Evolutionary conservation across 2,329 filamentous ascomycete genomes (phyloP).

Genomic region (Thelonectria discophora): DNA sequence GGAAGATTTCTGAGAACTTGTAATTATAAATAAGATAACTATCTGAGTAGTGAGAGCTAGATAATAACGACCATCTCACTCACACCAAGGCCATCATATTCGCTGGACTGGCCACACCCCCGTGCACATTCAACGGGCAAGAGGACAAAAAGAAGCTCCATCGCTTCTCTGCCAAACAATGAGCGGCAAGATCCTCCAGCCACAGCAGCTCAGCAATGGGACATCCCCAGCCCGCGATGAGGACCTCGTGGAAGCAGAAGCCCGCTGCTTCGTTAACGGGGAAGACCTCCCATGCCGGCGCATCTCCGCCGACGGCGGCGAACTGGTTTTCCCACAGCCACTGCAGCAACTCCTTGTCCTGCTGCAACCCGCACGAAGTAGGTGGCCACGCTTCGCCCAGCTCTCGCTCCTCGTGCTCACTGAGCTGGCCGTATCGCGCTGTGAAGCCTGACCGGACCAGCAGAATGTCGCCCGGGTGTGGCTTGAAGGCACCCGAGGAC

Average conservation of each 20-base stretch:
- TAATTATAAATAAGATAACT: background rate
- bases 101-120: slow-evolving; percentile 18
- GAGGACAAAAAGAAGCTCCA: slow-evolving; percentile 23
- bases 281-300: slow-evolving; percentile 17
- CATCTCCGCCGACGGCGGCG: slow-evolving; percentile 18
- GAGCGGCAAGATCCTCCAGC: slow-evolving; percentile 11
- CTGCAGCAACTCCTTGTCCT: slow-evolving; percentile 12
- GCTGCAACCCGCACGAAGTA: slow-evolving; percentile 17
- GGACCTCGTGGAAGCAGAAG: slow-evolving; percentile 18
- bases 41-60: background rate
- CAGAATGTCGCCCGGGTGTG: slow-evolving; percentile 8
- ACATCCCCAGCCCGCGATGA: slow-evolving; percentile 21
- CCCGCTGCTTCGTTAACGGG: slow-evolving; percentile 5
- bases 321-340: slow-evolving; percentile 24
- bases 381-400: slow-evolving; percentile 22
- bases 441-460: slow-evolving; percentile 14
- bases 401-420: slow-evolving; percentile 12
- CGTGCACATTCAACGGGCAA: slow-evolving; percentile 17
- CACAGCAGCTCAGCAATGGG: slow-evolving; percentile 18
- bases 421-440: slow-evolving; percentile 10
- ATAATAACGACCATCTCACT: background rate
- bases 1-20: background rate
- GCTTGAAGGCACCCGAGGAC: slow-evolving; percentile 3
- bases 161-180: slow-evolving; percentile 10
- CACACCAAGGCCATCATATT: slow-evolving; percentile 23